Evolutionary conservation across 2,329 filamentous ascomycete species (phyloP).

Genomic region (Diaporthe caulivora): DNA sequence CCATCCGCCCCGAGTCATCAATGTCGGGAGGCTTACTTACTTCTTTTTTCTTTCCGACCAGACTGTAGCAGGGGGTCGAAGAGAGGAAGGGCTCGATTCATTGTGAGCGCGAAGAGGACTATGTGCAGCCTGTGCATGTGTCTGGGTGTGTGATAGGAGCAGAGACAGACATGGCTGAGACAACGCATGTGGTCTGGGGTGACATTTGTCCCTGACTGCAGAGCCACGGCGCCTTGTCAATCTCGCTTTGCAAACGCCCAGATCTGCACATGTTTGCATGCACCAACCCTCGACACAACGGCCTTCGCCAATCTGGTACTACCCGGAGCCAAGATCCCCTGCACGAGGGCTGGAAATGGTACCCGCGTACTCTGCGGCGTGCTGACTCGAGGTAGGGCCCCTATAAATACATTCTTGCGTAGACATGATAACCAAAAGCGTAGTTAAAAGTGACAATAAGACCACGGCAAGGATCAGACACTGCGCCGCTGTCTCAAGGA

Average conservation of each 20-base stretch:
- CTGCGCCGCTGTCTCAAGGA: neutral
- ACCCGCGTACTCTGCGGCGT: neutral
- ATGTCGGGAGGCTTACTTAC: neutral
- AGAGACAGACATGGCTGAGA: slow-evolving; percentile 33
- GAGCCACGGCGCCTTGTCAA: slow-evolving; percentile 38
- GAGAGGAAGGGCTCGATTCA: neutral
- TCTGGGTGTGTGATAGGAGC: neutral
- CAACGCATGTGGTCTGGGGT: slow-evolving; percentile 21
- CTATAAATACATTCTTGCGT: neutral
- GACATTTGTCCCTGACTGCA: slow-evolving; percentile 6
- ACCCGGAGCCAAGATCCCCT: slow-evolving; percentile 29
- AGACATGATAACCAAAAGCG: neutral
- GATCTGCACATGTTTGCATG: slow-evolving; percentile 23
- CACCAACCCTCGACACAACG: slow-evolving; percentile 23
- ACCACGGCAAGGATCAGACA: neutral
- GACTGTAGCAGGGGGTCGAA: neutral
- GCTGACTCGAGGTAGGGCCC: neutral
- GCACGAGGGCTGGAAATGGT: neutral
- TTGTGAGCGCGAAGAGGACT: slow-evolving; percentile 4
- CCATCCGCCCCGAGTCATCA: slow-evolving; percentile 30
- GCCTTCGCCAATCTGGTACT: slow-evolving; percentile 39
- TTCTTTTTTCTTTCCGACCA: neutral
- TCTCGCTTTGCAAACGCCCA: slow-evolving; percentile 46
- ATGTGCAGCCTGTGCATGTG: neutral
- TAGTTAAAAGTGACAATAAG: neutral